Percentiles rank a stretch among this genome's conserved stretches.
Evolutionary conservation across 2,329 filamentous ascomycete species (phyloP).

Genomic region (Fusarium neocosmosporiellum): DNA sequence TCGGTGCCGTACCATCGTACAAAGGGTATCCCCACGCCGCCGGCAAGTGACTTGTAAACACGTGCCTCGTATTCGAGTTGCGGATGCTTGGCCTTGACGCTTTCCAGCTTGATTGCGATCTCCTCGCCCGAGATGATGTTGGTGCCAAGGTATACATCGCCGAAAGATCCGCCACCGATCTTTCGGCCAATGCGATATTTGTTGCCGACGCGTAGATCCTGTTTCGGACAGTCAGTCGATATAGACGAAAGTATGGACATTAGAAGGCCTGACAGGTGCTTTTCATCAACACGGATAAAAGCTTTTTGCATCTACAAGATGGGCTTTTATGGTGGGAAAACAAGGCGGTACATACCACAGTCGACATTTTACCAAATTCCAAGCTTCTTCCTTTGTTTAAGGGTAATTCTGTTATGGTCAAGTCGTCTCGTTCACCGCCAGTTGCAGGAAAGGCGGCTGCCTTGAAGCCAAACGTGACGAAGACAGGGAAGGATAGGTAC

Average conservation of each 20-base stretch:
- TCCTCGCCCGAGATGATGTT: slow-evolving; percentile 99
- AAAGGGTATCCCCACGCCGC: slow-evolving; percentile 97
- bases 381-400: not conserved
- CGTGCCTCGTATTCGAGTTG: slow-evolving; percentile 99
- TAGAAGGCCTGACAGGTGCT: not conserved
- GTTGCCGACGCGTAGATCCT: slow-evolving; percentile 99
- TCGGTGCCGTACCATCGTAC: slow-evolving; percentile 99
- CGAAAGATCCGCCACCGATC: slow-evolving; percentile 97
- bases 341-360: not conserved
- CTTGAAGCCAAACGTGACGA: not conserved
- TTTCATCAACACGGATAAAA: not conserved
- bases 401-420: not conserved
- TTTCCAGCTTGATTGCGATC: slow-evolving; percentile 99
- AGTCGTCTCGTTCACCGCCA: not conserved
- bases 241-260: not conserved
- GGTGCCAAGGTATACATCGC: slow-evolving; percentile 98
- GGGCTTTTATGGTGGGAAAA: not conserved
- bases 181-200: slow-evolving; percentile 99
- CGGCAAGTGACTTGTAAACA: slow-evolving; percentile 89
- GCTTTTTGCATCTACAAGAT: not conserved
- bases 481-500: not conserved
- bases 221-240: slow-evolving; percentile 5
- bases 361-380: not conserved
- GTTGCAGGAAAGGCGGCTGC: not conserved
- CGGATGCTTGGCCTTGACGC: slow-evolving; percentile 99